Evolutionary conservation across 345 rosid genomes (phyloP).

Genomic region (Syzygium oleosum): DNA sequence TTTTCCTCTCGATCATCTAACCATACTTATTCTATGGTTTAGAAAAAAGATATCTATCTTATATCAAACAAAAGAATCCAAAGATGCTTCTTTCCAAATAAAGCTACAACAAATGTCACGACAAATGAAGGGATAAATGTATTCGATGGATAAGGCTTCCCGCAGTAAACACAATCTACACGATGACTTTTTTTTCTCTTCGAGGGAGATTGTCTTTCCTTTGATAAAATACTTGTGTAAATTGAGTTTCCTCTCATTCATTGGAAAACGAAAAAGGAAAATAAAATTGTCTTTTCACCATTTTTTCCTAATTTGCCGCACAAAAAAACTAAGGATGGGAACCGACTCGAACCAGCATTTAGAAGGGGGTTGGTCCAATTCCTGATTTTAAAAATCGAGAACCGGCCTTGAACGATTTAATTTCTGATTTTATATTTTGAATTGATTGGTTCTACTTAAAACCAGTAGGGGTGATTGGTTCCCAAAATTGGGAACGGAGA

Average conservation of each 20-base stretch:
- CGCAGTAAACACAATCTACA: background rate
- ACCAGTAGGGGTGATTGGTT: no score
- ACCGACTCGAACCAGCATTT: background rate
- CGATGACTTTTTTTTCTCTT: background rate
- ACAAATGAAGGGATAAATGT: no score
- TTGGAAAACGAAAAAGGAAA: background rate
- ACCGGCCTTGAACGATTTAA: accelerated
- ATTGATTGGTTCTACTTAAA: no score
- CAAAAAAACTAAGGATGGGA: background rate
- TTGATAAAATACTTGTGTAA: background rate
- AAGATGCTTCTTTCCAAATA: background rate
- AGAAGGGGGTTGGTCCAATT: accelerated
- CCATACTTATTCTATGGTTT: background rate
- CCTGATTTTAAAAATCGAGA: background rate
- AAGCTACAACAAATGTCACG: background rate
- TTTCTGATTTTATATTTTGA: background rate
- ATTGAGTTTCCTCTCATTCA: background rate
- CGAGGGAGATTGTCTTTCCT: background rate
- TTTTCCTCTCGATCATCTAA: background rate
- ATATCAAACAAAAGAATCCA: background rate
- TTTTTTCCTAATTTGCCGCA: background rate
- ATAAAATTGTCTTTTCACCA: background rate
- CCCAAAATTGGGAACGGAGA: no score
- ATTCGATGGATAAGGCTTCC: no score
- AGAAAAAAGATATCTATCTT: background rate